A percentile compares a stretch with the other conserved stretches of the same genome.
Evolutionary conservation across 2,329 filamentous ascomycete genomes (phyloP).

Genomic region (Zymoseptoria crescenta): DNA sequence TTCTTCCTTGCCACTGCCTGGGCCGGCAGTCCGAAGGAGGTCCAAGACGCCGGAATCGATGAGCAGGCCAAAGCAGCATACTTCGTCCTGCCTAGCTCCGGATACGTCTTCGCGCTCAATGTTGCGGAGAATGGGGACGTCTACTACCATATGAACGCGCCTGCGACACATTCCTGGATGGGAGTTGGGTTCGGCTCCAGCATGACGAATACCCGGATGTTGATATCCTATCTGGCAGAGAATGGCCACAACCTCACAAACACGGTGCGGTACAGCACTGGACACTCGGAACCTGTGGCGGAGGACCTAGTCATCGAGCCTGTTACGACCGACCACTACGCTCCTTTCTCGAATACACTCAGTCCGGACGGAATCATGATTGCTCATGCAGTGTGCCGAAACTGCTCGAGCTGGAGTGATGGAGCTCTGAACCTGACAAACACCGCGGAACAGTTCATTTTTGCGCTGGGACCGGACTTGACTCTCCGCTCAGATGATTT

Average conservation of each 20-base stretch:
- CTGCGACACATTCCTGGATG: conserved; percentile 36
- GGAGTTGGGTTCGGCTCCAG: conserved; percentile 36
- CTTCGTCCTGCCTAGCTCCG: conserved; percentile 17
- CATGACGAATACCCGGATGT: conserved; percentile 39
- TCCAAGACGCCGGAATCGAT: conserved; percentile 14
- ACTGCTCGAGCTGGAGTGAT: conserved; percentile 33
- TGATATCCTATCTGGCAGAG: conserved; percentile 36
- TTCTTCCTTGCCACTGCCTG: not conserved
- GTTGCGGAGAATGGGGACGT: conserved; percentile 24
- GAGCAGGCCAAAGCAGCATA: conserved; percentile 19
- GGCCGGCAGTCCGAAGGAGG: conserved; percentile 9
- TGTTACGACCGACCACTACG: conserved; percentile 28
- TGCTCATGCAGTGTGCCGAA: conserved; percentile 32
- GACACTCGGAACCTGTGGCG: conserved; percentile 31
- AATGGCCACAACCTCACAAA: conserved; percentile 30
- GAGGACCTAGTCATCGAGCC: conserved; percentile 25
- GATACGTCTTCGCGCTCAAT: conserved; percentile 23
- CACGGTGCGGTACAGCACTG: conserved; percentile 30
- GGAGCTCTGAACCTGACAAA: conserved; percentile 30
- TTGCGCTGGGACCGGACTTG: conserved; percentile 33
- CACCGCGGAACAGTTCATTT: conserved; percentile 34
- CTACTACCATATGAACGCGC: conserved; percentile 26
- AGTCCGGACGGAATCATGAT: conserved; percentile 21
- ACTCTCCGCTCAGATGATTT: conserved; percentile 23
- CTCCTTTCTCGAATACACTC: conserved; percentile 23